Percentiles rank a stretch among this genome's conserved stretches.
Evolutionary conservation across 2,329 filamentous ascomycete genomes (phyloP).

Genomic region (Apiospora pterosperma): DNA sequence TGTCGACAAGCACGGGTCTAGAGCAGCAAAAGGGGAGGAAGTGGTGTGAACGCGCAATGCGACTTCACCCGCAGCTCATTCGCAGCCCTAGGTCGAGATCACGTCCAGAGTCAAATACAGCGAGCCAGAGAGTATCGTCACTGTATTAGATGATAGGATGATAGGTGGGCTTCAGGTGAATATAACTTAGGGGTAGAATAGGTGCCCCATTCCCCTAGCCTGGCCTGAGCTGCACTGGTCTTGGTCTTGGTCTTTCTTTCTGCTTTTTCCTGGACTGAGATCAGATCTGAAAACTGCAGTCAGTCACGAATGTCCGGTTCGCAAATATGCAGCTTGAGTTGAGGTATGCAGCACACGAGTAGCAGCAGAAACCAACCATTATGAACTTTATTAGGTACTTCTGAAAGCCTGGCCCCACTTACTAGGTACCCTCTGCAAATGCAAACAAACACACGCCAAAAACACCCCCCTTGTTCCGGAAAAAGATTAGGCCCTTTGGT

Average conservation of each 20-base stretch:
- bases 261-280: neutral
- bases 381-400: neutral
- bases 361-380: neutral
- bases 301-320: neutral
- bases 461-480: neutral
- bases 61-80: neutral
- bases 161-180: neutral
- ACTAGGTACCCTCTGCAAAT: neutral
- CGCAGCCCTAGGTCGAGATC: neutral
- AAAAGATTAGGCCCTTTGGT: neutral
- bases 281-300: too few relatives aligned
- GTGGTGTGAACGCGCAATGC: neutral
- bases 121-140: conserved; percentile 1
- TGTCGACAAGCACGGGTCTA: conserved; percentile 35
- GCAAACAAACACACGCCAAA: too few relatives aligned
- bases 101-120: conserved; percentile 1
- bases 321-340: neutral
- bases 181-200: neutral
- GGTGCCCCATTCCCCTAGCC: neutral
- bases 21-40: neutral
- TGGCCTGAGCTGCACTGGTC: neutral
- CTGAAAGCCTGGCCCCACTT: neutral
- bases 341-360: neutral
- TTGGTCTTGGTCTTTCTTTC: too few relatives aligned
- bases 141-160: conserved; percentile 3